Conservation (phyloP, 176 grass and related monocot species). For the Oryza longistaminata region DNA sequence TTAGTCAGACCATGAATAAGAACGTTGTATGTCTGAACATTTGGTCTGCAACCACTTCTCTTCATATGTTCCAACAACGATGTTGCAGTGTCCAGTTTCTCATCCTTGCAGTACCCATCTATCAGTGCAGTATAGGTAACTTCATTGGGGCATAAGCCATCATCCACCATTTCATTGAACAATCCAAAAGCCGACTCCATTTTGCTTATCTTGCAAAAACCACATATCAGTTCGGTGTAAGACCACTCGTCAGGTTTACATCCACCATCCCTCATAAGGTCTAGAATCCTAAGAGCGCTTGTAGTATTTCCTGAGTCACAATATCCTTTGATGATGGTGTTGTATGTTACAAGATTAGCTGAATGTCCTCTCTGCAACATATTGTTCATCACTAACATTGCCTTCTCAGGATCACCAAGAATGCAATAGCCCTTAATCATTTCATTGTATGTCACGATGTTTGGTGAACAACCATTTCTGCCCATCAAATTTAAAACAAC, state of each 20-base stretch:
- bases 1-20: constrained; percentile 56
- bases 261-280: constrained; percentile 48
- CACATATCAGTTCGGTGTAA: constrained; percentile 55
- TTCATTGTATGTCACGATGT: constrained; percentile 53
- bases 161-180: constrained; percentile 49
- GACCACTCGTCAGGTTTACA: constrained; percentile 58
- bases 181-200: constrained; percentile 33
- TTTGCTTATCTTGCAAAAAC: constrained; percentile 40
- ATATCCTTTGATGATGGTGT: constrained; percentile 59
- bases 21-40: constrained; percentile 61
- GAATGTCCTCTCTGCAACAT: constrained; percentile 43
- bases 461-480: constrained; percentile 31
- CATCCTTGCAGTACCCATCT: constrained; percentile 62
- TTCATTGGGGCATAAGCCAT: constrained; percentile 46
- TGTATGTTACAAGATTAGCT: constrained; percentile 60
- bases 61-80: constrained; percentile 54
- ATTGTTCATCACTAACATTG: constrained; percentile 44
- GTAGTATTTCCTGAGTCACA: constrained; percentile 50
- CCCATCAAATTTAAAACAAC: constrained; percentile 57
- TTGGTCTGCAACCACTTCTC: constrained; percentile 58
- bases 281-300: constrained; percentile 60
- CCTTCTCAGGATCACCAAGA: constrained; percentile 52
- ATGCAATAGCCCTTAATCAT: constrained; percentile 60
- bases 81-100: constrained; percentile 50
- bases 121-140: constrained; percentile 57